phyloP scores from a whole-genome alignment of 176 grass and related monocot species.

The Hsuehochloa calcarea region DNA sequence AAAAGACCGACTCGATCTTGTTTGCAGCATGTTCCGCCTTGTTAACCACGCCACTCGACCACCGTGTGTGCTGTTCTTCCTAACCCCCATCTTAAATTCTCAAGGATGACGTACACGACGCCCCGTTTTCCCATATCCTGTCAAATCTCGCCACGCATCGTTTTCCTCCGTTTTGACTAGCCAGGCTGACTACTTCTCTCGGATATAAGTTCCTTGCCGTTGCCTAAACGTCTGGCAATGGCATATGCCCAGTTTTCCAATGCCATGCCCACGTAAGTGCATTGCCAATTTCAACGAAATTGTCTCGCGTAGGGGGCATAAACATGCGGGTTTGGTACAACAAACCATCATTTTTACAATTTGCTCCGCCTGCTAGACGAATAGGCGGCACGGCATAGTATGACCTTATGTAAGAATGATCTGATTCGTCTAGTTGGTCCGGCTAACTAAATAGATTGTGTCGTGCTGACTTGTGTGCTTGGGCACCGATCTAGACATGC shows the following conservation, averaged over 20 bases:
- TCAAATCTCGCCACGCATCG: not conserved
- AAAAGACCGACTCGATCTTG: too few species aligned
- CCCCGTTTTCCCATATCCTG: not conserved
- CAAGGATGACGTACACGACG: not conserved
- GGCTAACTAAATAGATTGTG: too few species aligned
- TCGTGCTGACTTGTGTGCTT: too few species aligned
- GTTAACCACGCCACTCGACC: not conserved
- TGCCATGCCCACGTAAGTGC: not conserved
- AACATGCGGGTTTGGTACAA: not conserved
- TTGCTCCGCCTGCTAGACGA: not conserved
- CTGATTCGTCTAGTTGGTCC: too few species aligned
- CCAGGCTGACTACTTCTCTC: not conserved
- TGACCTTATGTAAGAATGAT: too few species aligned
- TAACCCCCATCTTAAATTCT: not conserved
- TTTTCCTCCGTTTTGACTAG: conserved; percentile 15
- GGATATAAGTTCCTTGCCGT: not conserved
- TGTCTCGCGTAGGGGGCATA: not conserved
- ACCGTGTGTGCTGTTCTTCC: not conserved
- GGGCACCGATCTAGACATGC: too few species aligned
- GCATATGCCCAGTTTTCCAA: not conserved
- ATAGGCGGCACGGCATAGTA: too few species aligned
- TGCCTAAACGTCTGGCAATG: not conserved
- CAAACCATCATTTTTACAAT: not conserved
- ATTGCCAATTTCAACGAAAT: not conserved
- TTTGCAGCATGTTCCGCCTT: not conserved